These are phyloP conservation scores for Panaeolus cyanescens DNA, from an alignment of 768 basidiomycete species.

Conservation along the genomic window DNA sequence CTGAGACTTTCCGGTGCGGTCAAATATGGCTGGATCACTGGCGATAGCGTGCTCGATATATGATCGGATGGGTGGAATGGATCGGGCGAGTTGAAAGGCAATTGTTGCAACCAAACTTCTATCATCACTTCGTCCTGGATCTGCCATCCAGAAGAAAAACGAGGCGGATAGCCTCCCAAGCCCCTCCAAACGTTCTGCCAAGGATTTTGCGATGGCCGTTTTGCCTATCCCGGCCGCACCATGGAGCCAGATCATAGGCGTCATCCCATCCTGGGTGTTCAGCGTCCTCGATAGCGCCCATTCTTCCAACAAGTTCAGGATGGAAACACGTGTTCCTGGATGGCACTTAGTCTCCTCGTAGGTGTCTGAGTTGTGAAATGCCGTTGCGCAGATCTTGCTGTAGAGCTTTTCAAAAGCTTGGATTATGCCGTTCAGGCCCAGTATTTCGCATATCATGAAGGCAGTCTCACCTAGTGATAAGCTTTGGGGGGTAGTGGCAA, in stretches of 20 bases:
- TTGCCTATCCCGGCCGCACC: neutral
- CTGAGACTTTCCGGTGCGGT: neutral
- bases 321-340: neutral
- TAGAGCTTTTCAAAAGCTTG: neutral
- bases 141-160: conserved; percentile 3
- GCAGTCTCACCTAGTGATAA: too few relatives aligned
- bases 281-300: neutral
- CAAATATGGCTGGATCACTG: neutral
- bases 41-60: neutral
- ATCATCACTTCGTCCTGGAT: neutral
- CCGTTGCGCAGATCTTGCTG: neutral
- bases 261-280: too few relatives aligned
- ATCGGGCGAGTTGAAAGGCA: neutral
- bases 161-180: neutral
- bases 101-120: neutral
- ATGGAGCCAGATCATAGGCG: conserved; percentile 6
- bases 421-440: too few relatives aligned
- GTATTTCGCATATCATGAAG: too few relatives aligned
- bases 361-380: neutral
- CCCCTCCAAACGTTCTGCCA: neutral
- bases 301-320: neutral
- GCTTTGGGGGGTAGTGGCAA: too few relatives aligned
- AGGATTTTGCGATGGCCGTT: neutral
- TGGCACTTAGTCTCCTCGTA: neutral
- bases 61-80: neutral